Conservation (phyloP, 2,329 filamentous ascomycete genomes). For the Dothistroma pini region DNA sequence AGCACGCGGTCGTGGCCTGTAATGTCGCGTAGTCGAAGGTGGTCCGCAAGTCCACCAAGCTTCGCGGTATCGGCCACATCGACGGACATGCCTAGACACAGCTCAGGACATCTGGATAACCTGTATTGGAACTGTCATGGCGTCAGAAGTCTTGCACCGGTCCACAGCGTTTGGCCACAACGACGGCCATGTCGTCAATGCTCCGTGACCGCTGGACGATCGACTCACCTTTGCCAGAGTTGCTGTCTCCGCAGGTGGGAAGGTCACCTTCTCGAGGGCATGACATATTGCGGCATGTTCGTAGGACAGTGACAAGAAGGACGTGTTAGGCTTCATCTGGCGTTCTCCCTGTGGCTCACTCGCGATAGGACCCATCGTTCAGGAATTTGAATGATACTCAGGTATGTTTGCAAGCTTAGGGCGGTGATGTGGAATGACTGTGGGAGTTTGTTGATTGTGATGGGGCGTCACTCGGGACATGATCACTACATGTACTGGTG, state of each 20-base stretch:
- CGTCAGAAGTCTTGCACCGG: background rate
- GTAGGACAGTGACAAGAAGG: background rate
- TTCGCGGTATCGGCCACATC: background rate
- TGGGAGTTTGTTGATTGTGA: background rate
- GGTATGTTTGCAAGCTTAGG: background rate
- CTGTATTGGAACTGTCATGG: background rate
- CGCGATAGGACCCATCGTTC: background rate
- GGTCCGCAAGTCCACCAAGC: background rate
- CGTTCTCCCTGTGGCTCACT: background rate
- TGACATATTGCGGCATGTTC: background rate
- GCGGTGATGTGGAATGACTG: background rate
- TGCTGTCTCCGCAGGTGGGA: background rate
- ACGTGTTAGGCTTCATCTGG: background rate
- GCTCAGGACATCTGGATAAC: background rate
- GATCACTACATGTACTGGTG: background rate
- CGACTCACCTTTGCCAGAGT: background rate
- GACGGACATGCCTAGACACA: background rate
- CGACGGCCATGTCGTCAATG: background rate
- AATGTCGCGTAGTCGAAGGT: background rate
- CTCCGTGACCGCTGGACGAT: background rate
- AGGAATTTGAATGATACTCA: background rate
- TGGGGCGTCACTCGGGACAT: background rate
- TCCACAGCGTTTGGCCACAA: background rate
- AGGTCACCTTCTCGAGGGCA: slow-evolving; percentile 1
- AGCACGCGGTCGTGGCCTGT: background rate